These are phyloP conservation scores for Ustilago bromivora DNA, from an alignment of 1,284 basidiomycete species.

Conservation along the genomic window DNA sequence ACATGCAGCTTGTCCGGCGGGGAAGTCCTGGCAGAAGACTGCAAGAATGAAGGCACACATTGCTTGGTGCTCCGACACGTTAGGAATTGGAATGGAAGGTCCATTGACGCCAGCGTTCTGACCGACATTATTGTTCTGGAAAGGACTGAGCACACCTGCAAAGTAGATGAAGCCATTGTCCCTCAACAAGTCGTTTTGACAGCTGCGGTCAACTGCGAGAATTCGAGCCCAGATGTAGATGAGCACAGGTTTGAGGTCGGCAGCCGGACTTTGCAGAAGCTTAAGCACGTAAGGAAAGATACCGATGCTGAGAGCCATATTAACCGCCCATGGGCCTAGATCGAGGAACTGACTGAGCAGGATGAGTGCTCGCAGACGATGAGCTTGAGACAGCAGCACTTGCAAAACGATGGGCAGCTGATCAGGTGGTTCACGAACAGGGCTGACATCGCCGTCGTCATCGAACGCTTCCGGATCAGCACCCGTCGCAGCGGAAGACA, in stretches of 20 bases:
- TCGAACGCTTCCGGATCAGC: conserved; percentile 70
- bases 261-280: conserved; percentile 91
- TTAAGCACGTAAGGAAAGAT: conserved; percentile 99
- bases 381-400: conserved; percentile 94
- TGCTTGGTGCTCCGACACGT: conserved; percentile 94
- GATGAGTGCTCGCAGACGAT: conserved; percentile 93
- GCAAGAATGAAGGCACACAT: conserved; percentile 98
- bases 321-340: conserved; percentile 97
- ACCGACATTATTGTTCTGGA: conserved; percentile 40
- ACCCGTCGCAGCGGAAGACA: conserved; percentile 40
- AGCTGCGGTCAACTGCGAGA: conserved; percentile 91
- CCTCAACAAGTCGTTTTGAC: conserved; percentile 89
- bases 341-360: conserved; percentile 98
- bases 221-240: conserved; percentile 99
- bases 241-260: conserved; percentile 94
- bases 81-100: conserved; percentile 77
- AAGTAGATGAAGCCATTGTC: conserved; percentile 72
- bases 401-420: conserved; percentile 97
- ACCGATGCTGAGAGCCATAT: conserved; percentile 95
- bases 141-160: conserved; percentile 64
- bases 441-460: conserved; percentile 73
- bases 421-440: conserved; percentile 81
- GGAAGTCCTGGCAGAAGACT: conserved; percentile 89
- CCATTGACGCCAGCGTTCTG: conserved; percentile 60
- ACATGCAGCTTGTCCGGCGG: conserved; percentile 86